Base-by-base conservation (phyloP, 495 filamentous ascomycete genomes). In the Letharia lupina region DNA sequence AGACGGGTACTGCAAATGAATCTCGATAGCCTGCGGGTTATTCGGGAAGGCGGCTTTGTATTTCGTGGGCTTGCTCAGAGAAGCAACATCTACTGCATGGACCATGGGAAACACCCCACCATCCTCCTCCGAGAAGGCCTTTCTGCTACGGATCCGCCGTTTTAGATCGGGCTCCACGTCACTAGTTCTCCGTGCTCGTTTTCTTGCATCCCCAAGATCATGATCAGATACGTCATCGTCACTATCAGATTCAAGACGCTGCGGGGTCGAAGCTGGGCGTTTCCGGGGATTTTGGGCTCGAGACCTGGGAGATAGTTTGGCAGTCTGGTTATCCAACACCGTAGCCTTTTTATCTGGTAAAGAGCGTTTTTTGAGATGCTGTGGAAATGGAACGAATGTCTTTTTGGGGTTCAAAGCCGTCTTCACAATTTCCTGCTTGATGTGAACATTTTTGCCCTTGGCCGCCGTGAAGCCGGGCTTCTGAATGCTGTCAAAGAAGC, bases 1-100 rank as follows among this genome's bases (percentile, higher is more conserved):
- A 71, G 88, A 89, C 7, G 91, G 90, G 75, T 93, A 93, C 70
- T 89, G 84, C 60, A 93, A 72, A 66, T 81, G 75, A 60, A 89
- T 80, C 61, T 86, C 78, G 7, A 78, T 76, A 40, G 81, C 78
- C 52, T 79, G 82, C 47, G 78, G 77, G 8, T 80, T 71, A 7
- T 68, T 58, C 8, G 74, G 76, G 71, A 83, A 83, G 1, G 77
- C 77, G 40, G 75, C 72, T 60, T 76, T 78, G 57, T 80, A 85
- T 54, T 79, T 79, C 20, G 77, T 68, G 67, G 73, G 47, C 65
- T 80, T 81, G 54, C 78, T 67, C 2, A 73, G 57, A 73, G 82
- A 77, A 31, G 86, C 86, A 58, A 91, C 85, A 63, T 89, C 84
- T 28, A 81, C 81, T 0, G 88, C 88, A 72, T 93, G 89, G 47